Percentiles rank a stretch among this genome's conserved stretches.
Conservation (phyloP, 2,329 filamentous ascomycete genomes). For the Calonectria hongkongensis region DNA sequence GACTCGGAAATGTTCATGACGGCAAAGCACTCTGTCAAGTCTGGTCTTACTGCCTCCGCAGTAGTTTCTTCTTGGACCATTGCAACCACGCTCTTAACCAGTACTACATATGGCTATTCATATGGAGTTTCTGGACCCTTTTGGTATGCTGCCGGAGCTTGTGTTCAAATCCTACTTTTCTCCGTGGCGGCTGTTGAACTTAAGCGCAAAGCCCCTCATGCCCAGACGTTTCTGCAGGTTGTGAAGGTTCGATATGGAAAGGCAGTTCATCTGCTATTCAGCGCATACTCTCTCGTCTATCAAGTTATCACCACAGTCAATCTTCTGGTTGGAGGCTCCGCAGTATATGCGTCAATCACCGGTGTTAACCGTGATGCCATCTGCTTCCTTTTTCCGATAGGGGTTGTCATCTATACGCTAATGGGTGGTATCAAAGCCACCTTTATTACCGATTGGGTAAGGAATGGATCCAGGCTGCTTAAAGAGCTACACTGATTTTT, state of each 20-base stretch:
- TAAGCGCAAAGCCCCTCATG: constrained; percentile 36
- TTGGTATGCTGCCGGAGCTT: constrained; percentile 37
- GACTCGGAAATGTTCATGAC: constrained; percentile 41
- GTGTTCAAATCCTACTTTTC: constrained; percentile 36
- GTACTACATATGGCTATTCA: constrained; percentile 32
- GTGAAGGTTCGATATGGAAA: constrained; percentile 34
- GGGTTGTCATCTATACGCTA: constrained; percentile 36
- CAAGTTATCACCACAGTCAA: constrained; percentile 40
- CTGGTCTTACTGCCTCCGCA: constrained; percentile 34
- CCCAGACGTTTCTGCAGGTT: constrained; percentile 34
- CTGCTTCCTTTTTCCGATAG: constrained; percentile 38
- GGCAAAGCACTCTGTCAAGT: constrained; percentile 35
- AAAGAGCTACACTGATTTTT: neutral
- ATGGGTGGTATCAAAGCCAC: constrained; percentile 40
- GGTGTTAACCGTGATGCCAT: constrained; percentile 39
- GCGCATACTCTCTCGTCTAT: constrained; percentile 35
- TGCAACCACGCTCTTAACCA: constrained; percentile 33
- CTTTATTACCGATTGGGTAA: constrained; percentile 39
- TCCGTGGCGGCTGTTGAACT: constrained; percentile 37
- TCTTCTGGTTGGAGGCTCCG: constrained; percentile 37
- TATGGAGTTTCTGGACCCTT: constrained; percentile 37
- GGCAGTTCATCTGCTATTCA: constrained; percentile 33
- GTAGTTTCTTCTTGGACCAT: constrained; percentile 41
- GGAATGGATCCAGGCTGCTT: neutral
- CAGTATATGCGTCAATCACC: constrained; percentile 39